Base-by-base conservation (phyloP, 2,329 filamentous ascomycete species). In the Aquanectria penicillioides region DNA sequence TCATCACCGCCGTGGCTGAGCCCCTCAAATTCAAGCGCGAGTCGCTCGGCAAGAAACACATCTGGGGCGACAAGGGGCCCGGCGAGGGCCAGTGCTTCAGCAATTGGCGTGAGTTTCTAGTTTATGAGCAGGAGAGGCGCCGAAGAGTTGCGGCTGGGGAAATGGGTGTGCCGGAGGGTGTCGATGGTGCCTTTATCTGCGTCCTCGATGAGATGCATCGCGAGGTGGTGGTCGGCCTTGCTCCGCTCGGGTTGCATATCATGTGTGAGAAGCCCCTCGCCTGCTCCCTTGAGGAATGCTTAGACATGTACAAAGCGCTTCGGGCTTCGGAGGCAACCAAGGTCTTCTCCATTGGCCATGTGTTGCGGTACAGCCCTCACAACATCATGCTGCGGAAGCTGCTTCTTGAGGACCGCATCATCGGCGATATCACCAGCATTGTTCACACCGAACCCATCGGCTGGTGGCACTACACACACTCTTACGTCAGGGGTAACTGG, bases 241-340 rank as follows among this genome's bases (percentile, higher is more conserved):
- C 91, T 2, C 85, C 85, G 11, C 77, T 89, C 80, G 72, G 85
- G 3, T 78, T 97, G 43, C 93, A 97, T 74, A 87, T 98, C 63
- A 91, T 97, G 82, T 96, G 93, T 74, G 95, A 99, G 81, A 99
- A 99, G 78, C 95, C 95, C 3, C 79, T 99, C 51, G 92, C 93
- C 0, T 93, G 92, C 18, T 90, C 86, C 0, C 79, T 98, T 23
- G 75, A 83, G 15, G 93, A 95, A 68, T 97, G 93, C 71, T 79
- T 97, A 29, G 81, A 81, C 37, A 94, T 97, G 69, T 92, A 88
- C 74, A 77, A 78, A 44, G 83, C 88, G 1, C 73, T 92, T 62
- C 72, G 76, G 12, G 73, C 75, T 6, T 66, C 62, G 1, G 59
- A 67, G 17, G 40, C 54, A 4, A 65, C 69, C 25, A 77, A 72